These are phyloP conservation scores for Funneliformis mosseae DNA, from an alignment of 192 early-diverging fungal genomes.

Conservation along the genomic window DNA sequence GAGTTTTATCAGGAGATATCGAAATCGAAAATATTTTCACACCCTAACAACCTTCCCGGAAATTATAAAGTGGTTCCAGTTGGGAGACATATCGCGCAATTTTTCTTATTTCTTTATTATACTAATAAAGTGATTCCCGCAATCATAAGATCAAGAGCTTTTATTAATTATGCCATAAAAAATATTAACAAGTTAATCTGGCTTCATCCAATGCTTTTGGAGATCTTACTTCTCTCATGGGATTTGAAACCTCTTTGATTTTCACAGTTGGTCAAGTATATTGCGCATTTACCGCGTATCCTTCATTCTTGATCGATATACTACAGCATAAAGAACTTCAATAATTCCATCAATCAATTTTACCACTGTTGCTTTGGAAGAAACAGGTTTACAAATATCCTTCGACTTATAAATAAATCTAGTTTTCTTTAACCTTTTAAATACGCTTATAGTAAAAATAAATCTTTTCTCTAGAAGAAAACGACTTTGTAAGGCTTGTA, in stretches of 20 bases:
- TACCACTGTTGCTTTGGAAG: no score
- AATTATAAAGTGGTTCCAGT: background rate
- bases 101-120: background rate
- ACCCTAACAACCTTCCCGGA: background rate
- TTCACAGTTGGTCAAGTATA: background rate
- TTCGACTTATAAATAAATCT: no score
- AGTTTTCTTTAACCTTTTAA: no score
- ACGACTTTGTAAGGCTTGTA: no score
- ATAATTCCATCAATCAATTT: no score
- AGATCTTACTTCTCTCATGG: constrained; percentile 25
- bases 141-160: background rate
- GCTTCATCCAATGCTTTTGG: background rate
- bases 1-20: background rate
- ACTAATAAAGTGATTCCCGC: background rate
- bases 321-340: no score
- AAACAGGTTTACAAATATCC: no score
- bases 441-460: no score
- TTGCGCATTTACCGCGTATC: background rate
- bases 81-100: background rate
- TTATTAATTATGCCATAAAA: constrained; percentile 20
- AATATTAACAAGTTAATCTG: background rate
- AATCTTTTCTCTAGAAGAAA: no score
- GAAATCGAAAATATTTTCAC: background rate
- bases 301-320: no score
- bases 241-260: constrained; percentile 3